Conservation (phyloP, 768 basidiomycete species). For the Amanita pseudoporphyria region DNA sequence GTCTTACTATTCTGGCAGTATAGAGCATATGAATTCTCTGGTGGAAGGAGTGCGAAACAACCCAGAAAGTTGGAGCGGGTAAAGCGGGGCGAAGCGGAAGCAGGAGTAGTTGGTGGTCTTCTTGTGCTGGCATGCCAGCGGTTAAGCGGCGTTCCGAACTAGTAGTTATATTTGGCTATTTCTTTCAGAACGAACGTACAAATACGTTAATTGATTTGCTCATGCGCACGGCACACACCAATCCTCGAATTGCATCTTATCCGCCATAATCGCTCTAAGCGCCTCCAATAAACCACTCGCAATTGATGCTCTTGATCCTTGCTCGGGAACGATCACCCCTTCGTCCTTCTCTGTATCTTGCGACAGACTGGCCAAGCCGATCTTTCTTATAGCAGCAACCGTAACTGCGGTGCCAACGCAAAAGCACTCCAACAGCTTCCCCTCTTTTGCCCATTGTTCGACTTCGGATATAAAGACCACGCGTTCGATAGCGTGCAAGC, state of each 20-base stretch:
- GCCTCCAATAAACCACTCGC: slow-evolving; percentile 54
- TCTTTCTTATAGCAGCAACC: slow-evolving; percentile 51
- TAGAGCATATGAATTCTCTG: no score
- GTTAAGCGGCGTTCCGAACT: no score
- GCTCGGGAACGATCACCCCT: slow-evolving; percentile 42
- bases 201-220: neutral
- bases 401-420: slow-evolving; percentile 72
- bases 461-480: neutral
- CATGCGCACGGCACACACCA: slow-evolving; percentile 42
- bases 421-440: slow-evolving; percentile 63
- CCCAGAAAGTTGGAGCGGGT: no score
- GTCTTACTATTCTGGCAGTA: no score
- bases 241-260: slow-evolving; percentile 45
- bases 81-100: no score
- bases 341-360: no score
- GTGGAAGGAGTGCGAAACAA: no score
- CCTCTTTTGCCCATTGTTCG: slow-evolving; percentile 30
- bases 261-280: slow-evolving; percentile 67
- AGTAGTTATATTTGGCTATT: no score
- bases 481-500: neutral
- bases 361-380: slow-evolving; percentile 34
- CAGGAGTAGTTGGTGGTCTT: no score
- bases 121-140: no score
- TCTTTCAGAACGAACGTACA: no score
- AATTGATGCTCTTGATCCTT: slow-evolving; percentile 40